phyloP scores from a whole-genome alignment of 257 asterid species.

The Primulina eburnea region DNA sequence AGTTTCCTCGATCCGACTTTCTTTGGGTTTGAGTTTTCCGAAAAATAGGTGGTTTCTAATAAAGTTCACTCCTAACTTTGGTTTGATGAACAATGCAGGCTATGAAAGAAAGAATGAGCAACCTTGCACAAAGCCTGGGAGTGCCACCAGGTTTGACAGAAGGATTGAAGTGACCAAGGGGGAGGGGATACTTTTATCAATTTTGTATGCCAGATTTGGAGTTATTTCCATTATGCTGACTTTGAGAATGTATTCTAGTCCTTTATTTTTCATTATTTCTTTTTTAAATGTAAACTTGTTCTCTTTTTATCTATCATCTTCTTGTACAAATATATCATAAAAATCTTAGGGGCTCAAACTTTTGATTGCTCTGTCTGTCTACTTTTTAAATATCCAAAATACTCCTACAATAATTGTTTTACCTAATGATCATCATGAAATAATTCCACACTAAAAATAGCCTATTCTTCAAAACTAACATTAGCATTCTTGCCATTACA shows the following conservation, averaged over 20 bases:
- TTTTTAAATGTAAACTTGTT: too few species aligned
- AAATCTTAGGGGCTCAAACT: too few species aligned
- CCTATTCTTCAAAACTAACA: too few species aligned
- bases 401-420: too few species aligned
- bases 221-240: neutral
- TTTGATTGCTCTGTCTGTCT: too few species aligned
- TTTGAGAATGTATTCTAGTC: neutral
- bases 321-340: neutral
- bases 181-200: neutral
- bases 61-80: neutral
- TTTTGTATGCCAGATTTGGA: neutral
- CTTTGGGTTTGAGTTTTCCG: too few species aligned
- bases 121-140: slow-evolving; percentile 93
- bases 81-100: slow-evolving; percentile 43
- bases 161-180: slow-evolving; percentile 47
- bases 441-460: too few species aligned
- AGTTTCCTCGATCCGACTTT: neutral
- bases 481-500: too few species aligned
- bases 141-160: slow-evolving; percentile 85
- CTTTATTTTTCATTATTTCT: too few species aligned
- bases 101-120: slow-evolving; percentile 90
- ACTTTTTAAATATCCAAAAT: too few species aligned
- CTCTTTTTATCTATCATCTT: neutral
- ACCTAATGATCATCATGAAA: too few species aligned
- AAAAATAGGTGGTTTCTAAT: neutral